Evolutionary conservation across 306 rosid species (phyloP), one percentile per base, ranked within the genome.

Genomic region (Vachellia collinsii): DNA sequence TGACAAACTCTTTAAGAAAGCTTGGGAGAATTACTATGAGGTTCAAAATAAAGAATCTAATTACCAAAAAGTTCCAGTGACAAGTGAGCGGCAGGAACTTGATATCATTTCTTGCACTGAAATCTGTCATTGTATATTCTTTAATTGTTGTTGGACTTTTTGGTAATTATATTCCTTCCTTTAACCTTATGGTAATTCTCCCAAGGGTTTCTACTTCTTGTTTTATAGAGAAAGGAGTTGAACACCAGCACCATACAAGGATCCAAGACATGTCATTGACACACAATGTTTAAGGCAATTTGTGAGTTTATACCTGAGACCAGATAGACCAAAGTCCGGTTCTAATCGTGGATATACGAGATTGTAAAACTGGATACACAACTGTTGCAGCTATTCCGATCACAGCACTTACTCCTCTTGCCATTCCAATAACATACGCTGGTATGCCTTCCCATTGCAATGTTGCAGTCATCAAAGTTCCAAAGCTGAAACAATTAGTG

Each of bases 401-500:
- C 19, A 82, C 56, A 23, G 94, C 94, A 17, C 94, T 90, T 51
- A 86, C 78, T 88, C 98, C 99, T 53, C 96, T 87, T 4, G 83
- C 96, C 25, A 91, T 84, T 72, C 98, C 94, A 42, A 91, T 95
- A 42, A 88, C 80, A 80, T 83, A 93, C 63, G 92, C 92, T 41
- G 96, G 93, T 77, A 93, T 89, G 9, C 99, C 96, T 84, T 90
- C 81, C 99, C 97, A 93, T 86, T 95, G 90, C 74, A 95, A 83
- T 65, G 90, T 74, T 8, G 99, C 99, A 68, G 97, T 91, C 99
- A 95, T 95, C 85, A 95, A 82, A 58, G 97, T 91, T 77, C 97
- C 97, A 83, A 92, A 94, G 87, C 97, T 94, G 89, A 43, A 70
- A 51, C 76, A 79, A 81, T 12, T 42, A 77, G 78, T 69, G 46